These are phyloP conservation scores for Phytomonas serpens DNA, from an alignment of 208 protist genomes.

Conservation along the genomic window DNA sequence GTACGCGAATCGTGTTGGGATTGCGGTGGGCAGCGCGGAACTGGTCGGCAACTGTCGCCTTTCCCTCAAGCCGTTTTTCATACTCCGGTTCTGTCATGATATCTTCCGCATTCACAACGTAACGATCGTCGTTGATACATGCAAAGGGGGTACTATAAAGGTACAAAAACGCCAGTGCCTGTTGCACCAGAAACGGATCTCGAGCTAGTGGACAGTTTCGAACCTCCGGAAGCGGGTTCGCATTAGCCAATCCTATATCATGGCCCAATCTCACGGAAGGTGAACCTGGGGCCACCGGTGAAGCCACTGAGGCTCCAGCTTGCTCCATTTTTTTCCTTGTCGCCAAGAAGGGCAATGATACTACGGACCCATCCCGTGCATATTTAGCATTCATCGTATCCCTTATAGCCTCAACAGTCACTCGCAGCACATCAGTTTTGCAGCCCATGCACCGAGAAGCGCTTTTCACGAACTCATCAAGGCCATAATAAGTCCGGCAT, in stretches of 20 bases:
- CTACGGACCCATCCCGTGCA: background rate
- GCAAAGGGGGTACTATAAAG: slow-evolving; percentile 59
- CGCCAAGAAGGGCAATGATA: background rate
- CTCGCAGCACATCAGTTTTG: slow-evolving; percentile 35
- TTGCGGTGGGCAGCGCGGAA: slow-evolving; percentile 79
- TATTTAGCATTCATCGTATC: slow-evolving; percentile 12
- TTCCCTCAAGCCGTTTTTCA: slow-evolving; percentile 35
- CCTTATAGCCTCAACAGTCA: slow-evolving; percentile 18
- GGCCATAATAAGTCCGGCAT: slow-evolving; percentile 57
- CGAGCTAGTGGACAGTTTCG: slow-evolving; percentile 38
- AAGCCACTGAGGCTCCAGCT: background rate
- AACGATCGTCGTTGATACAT: slow-evolving; percentile 45
- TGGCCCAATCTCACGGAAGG: background rate
- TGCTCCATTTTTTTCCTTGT: background rate
- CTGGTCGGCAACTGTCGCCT: slow-evolving; percentile 51
- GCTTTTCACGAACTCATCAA: slow-evolving; percentile 44
- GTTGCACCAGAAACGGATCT: slow-evolving; percentile 84
- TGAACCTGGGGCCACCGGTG: background rate
- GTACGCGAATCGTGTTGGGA: slow-evolving; percentile 40
- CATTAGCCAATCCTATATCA: background rate
- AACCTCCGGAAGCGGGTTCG: background rate
- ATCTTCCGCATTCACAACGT: slow-evolving; percentile 57
- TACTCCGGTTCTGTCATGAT: slow-evolving; percentile 80
- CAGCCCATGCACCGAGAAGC: slow-evolving; percentile 53
- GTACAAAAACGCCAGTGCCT: slow-evolving; percentile 68